These are phyloP conservation scores for Cryptococcus floricola DNA, from an alignment of 1,284 basidiomycete species.

Conservation along the genomic window DNA sequence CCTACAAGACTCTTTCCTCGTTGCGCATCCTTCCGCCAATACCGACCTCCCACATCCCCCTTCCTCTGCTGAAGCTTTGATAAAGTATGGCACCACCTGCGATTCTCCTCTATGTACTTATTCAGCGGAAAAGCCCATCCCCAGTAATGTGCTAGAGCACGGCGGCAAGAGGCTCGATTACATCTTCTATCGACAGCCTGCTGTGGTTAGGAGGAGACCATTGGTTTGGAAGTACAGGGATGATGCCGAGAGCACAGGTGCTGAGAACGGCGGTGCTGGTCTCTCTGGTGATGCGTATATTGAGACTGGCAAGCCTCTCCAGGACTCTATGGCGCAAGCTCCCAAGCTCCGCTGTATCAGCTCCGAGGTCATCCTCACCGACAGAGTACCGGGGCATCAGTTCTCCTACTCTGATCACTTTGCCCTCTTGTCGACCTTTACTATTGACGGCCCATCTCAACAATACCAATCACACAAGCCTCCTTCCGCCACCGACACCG, in stretches of 20 bases:
- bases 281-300: slow-evolving; percentile 16
- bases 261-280: slow-evolving; percentile 3
- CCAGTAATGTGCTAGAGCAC: slow-evolving; percentile 35
- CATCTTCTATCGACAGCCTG: slow-evolving; percentile 78
- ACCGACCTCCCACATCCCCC: slow-evolving; percentile 29
- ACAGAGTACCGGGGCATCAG: slow-evolving; percentile 63
- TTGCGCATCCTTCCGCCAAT: slow-evolving; percentile 56
- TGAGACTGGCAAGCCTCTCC: slow-evolving; percentile 33
- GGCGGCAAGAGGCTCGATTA: slow-evolving; percentile 94
- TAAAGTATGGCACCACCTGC: slow-evolving; percentile 77
- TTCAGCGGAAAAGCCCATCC: slow-evolving; percentile 68
- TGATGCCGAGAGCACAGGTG: slow-evolving; percentile 2
- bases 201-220: slow-evolving; percentile 29
- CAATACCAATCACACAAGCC: neutral
- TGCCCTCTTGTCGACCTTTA: slow-evolving; percentile 74
- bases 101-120: slow-evolving; percentile 91
- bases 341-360: slow-evolving; percentile 57
- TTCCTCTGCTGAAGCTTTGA: slow-evolving; percentile 41
- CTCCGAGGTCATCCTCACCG: slow-evolving; percentile 70
- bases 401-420: slow-evolving; percentile 98
- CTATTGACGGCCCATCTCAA: slow-evolving; percentile 49
- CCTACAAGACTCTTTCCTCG: slow-evolving; percentile 71
- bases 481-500: slow-evolving; percentile 7
- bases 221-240: slow-evolving; percentile 35
- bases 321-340: slow-evolving; percentile 37